Evolutionary conservation across 208 protist species (phyloP).

Genomic region (Leishmania amazonensis): DNA sequence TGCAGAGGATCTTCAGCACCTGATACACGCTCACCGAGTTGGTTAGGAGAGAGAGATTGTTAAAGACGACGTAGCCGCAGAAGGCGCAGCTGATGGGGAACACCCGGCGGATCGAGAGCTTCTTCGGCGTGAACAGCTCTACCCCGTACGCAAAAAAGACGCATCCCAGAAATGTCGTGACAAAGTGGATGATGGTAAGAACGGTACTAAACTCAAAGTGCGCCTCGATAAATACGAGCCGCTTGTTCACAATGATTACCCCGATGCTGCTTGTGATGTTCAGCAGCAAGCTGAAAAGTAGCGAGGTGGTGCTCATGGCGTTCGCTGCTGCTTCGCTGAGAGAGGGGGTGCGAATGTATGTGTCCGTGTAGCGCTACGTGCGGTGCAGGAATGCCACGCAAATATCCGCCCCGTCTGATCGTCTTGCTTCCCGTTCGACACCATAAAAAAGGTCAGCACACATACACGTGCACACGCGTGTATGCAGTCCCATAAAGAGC

Average conservation of each 20-base stretch:
- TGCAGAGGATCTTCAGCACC: conserved; percentile 85
- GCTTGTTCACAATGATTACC: conserved; percentile 80
- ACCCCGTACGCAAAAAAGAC: conserved; percentile 44
- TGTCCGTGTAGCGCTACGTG: background rate
- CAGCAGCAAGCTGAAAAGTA: conserved; percentile 51
- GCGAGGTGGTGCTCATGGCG: conserved; percentile 13
- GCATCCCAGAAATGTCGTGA: conserved; percentile 68
- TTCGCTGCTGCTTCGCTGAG: background rate
- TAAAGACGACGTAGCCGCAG: conserved; percentile 87
- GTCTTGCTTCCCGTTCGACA: background rate
- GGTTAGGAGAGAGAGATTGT: conserved; percentile 83
- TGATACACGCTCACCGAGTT: conserved; percentile 90
- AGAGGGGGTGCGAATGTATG: background rate
- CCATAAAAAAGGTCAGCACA: background rate
- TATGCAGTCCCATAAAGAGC: too few relatives aligned
- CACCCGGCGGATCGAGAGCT: conserved; percentile 40
- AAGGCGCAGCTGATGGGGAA: conserved; percentile 76
- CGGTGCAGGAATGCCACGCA: background rate
- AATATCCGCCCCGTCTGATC: background rate
- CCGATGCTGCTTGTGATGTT: conserved; percentile 77
- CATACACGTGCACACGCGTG: background rate
- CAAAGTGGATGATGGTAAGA: conserved; percentile 78
- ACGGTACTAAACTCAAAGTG: conserved; percentile 68
- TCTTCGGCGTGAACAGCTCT: conserved; percentile 42
- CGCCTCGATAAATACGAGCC: conserved; percentile 56